Evolutionary conservation across 345 rosid species (phyloP).

Genomic region (Linum trigynum): DNA sequence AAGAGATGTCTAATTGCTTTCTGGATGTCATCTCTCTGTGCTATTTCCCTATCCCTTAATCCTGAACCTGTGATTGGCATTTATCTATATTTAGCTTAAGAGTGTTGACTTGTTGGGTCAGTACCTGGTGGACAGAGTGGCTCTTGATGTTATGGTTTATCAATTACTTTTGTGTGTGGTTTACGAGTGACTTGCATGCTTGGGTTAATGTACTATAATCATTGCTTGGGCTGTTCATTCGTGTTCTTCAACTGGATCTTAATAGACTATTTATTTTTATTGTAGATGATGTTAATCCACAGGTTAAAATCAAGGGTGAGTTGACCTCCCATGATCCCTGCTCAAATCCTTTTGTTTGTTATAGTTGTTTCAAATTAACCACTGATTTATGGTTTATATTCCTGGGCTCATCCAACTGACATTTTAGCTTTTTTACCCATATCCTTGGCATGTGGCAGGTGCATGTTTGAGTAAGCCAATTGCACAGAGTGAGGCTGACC

Average conservation of each 20-base stretch:
- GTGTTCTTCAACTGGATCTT: not conserved
- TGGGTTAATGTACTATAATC: not conserved
- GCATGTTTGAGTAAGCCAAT: constrained; percentile 21
- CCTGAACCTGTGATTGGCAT: too few species aligned
- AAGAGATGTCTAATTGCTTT: not conserved
- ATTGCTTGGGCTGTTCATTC: not conserved
- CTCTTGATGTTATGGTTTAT: not conserved
- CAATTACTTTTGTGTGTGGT: not conserved
- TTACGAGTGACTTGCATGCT: not conserved
- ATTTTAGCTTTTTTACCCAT: constrained; percentile 12
- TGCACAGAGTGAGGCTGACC: constrained; percentile 31
- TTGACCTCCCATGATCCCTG: not conserved
- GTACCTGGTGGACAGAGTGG: not conserved
- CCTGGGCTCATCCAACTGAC: constrained; percentile 6
- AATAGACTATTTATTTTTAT: not conserved
- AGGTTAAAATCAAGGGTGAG: not conserved
- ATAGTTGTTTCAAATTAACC: not conserved
- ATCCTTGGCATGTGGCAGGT: constrained; percentile 20
- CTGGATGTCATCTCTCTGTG: not conserved
- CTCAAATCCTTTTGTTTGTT: not conserved
- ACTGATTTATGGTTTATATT: constrained; percentile 3
- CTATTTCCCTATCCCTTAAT: not conserved
- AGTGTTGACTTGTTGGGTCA: not conserved
- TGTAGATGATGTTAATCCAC: not conserved
- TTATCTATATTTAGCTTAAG: too few species aligned